Base-by-base conservation (phyloP, 2,329 filamentous ascomycete genomes). In the Aureobasidium musti region DNA sequence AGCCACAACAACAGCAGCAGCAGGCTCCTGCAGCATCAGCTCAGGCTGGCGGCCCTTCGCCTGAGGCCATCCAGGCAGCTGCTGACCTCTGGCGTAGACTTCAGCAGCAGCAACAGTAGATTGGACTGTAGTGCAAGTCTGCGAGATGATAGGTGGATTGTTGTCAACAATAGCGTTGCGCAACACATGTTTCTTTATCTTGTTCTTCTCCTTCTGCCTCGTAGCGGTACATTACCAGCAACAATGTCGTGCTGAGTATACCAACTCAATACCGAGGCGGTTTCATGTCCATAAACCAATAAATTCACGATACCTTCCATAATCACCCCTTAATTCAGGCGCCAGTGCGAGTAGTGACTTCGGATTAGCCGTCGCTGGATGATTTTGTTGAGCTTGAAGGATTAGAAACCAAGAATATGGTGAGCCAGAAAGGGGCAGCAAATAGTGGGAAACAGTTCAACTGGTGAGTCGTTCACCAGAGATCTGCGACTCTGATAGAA, bases 1-100 rank as follows among this genome's bases (percentile, higher is more conserved):
- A 69, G 52, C 67, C 64, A 41, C 67, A 70, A n/a, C 68, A 66
- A 14, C 35, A 39, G 17, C 73, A 72, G 53, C 73, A 76, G 65
- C 72, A 43, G 74, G 37, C 60, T 41, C 17, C 49, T 14, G 26
- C 41, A 26, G 21, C 59, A 21, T 19, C 35, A 28, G 45, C 56
- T 26, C 35, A 49, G n/a, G 6, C 5, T 7, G 54, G 21, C 13
- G 57, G 49, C 3, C 57, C 65, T 23, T 56, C 57, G 1, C 33
- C 57, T 23, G 57, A 63, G 52, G 59, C 50, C 10, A 49, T 64
- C 14, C 66, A 67, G 41, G 50, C 33, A 19, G 57, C 57, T n/a
- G 57, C 47, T 28, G 66, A 67, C 37, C 30, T 67, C 11, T 63
- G 50, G 49, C 59, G 59, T 14, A 67, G 66, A 59, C 52, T 67